Base-by-base conservation (phyloP, 306 rosid genomes). In the Morella rubra region DNA sequence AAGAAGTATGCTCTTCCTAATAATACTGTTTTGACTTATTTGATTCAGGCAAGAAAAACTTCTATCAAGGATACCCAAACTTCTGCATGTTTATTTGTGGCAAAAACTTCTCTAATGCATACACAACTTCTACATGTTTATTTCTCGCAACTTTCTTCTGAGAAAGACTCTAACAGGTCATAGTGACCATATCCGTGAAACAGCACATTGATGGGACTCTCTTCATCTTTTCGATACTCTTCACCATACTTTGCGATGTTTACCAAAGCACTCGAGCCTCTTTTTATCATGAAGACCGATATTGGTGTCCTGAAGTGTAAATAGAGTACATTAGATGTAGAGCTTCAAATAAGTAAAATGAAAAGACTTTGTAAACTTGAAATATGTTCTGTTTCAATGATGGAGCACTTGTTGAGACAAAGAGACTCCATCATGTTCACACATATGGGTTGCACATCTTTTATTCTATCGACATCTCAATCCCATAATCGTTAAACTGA, bases 131-230 rank as follows among this genome's bases (percentile, higher is more conserved):
- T 82, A 80, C n/a, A 61, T 11, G 41, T 73, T 87, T 73, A 77
- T 77, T 84, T 67, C 69, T 53, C 76, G 62, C 81, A 77, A 71
- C 67, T 81, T 73, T 73, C 80, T 58, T 74, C 75, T 49, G 87
- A 70, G 55, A 79, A 71, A 62, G 83, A 80, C 86, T 94, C 98
- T 77, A 94, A 69, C 59, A 90, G 69, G 74, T 94, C 98, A 47
- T 94, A 94, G 85, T 94, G 98, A 79, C 98, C 98, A 76, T 92
- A 93, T 22, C 97, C 96, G 82, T 95, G 96, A 81, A 89, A 95
- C 32, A 95, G 86, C 79, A 95, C 97, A 70, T 89, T 88, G 81
- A 95, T 92, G 65, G 92, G 84, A 76, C 67, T 69, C 69, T 85
- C 93, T 70, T 95, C 81, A 18, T 76, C 86, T 22, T 81, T 82